These are phyloP conservation scores for Penicillium sp. DNA, from an alignment of 2,329 filamentous ascomycete species.

Conservation along the genomic window DNA sequence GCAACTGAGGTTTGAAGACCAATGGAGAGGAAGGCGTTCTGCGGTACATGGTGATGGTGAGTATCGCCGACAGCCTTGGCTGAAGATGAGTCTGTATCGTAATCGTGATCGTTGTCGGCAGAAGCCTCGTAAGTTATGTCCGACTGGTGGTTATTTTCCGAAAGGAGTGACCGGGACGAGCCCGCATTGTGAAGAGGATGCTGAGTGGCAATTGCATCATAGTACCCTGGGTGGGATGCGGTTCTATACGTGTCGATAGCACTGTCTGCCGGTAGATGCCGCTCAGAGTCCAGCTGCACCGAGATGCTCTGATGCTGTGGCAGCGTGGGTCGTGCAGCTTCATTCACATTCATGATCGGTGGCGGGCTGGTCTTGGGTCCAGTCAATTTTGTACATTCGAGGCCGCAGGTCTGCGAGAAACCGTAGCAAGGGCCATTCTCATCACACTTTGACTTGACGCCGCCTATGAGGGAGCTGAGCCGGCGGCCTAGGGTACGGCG, in stretches of 20 bases:
- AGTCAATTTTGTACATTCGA: slow-evolving; percentile 54
- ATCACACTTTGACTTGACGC: slow-evolving; percentile 51
- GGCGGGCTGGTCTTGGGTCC: slow-evolving; percentile 9
- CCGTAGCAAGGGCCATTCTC: slow-evolving; percentile 58
- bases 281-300: slow-evolving; percentile 17
- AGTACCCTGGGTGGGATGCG: slow-evolving; percentile 11
- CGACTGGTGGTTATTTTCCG: slow-evolving; percentile 1
- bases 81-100: not conserved
- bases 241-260: slow-evolving; percentile 1
- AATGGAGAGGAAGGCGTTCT: slow-evolving; percentile 88
- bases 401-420: slow-evolving; percentile 57
- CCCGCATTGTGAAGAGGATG: not conserved
- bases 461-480: slow-evolving; percentile 49
- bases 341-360: slow-evolving; percentile 9
- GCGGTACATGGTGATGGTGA: slow-evolving; percentile 92
- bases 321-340: slow-evolving; percentile 13
- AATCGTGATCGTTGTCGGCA: slow-evolving; percentile 14
- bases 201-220: slow-evolving; percentile 12
- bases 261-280: slow-evolving; percentile 1
- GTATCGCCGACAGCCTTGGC: slow-evolving; percentile 32
- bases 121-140: slow-evolving; percentile 1
- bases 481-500: slow-evolving; percentile 36
- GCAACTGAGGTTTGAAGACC: slow-evolving; percentile 94
- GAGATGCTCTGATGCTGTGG: slow-evolving; percentile 17
- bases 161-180: slow-evolving; percentile 8